These are phyloP conservation scores for Ogataea paraovalis DNA, from an alignment of 805 yeast genomes.

Conservation along the genomic window DNA sequence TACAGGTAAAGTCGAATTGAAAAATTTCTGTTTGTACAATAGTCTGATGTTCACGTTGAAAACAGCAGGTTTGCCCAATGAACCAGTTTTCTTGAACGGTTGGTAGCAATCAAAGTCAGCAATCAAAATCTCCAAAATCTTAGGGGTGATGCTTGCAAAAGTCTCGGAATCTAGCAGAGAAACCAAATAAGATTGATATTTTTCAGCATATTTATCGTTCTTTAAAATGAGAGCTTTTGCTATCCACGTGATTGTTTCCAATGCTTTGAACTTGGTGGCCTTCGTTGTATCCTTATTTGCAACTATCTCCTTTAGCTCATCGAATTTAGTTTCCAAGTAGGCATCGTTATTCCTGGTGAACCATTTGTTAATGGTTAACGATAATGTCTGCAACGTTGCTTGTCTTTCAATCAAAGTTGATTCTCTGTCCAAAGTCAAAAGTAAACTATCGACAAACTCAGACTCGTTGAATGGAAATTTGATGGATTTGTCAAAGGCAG, in stretches of 20 bases:
- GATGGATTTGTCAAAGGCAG: constrained; percentile 47
- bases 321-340: constrained; percentile 14
- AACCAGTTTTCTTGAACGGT: constrained; percentile 34
- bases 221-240: constrained; percentile 65
- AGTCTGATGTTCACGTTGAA: constrained; percentile 56
- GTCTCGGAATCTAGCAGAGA: constrained; percentile 30
- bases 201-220: constrained; percentile 40
- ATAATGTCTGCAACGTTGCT: constrained; percentile 53
- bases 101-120: constrained; percentile 62
- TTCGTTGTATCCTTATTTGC: constrained; percentile 1
- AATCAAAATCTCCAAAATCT: constrained; percentile 58
- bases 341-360: constrained; percentile 9
- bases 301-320: constrained; percentile 1
- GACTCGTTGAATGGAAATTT: constrained; percentile 20
- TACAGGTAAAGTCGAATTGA: constrained; percentile 54
- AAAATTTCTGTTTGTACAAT: constrained; percentile 78
- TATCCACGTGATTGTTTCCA: constrained; percentile 67
- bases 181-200: constrained; percentile 33
- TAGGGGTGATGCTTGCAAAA: constrained; percentile 42
- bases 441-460: constrained; percentile 15
- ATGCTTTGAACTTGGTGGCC: constrained; percentile 20
- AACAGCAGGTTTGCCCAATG: constrained; percentile 28
- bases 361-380: constrained; percentile 60
- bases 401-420: constrained; percentile 37
- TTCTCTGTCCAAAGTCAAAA: constrained; percentile 14